Conservation (phyloP, 352 stramenopile genomes). For the Pythium rhizo-oryzae region DNA sequence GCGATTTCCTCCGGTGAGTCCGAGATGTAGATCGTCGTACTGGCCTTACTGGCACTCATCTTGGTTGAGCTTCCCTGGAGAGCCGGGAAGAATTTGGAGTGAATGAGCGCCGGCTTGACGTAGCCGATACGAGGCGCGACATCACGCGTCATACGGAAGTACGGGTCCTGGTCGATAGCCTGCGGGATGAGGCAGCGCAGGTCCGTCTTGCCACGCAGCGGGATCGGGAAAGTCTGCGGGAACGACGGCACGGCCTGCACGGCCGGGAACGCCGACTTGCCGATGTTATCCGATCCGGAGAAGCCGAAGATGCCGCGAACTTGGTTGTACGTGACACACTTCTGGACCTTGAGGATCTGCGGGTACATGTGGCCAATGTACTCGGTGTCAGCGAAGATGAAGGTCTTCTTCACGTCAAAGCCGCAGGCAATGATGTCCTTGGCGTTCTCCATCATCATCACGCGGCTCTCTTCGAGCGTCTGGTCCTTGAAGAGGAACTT, state of each 20-base stretch:
- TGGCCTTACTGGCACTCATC: conserved; percentile 97
- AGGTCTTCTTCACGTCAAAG: conserved; percentile 98
- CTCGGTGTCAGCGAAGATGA: conserved; percentile 99
- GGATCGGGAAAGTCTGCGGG: conserved; percentile 95
- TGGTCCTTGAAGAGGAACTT: conserved; percentile 99
- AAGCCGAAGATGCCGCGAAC: conserved; percentile 99
- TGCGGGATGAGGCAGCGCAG: conserved; percentile 99
- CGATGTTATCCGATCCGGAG: conserved; percentile 97
- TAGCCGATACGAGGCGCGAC: conserved; percentile 97
- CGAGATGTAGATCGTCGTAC: conserved; percentile 99
- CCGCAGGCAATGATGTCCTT: conserved; percentile 99
- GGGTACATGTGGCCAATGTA: conserved; percentile 99
- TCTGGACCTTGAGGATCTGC: conserved; percentile 99
- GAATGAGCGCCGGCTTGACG: conserved; percentile 97
- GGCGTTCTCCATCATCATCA: conserved; percentile 98
- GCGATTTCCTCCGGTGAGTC: conserved; percentile 97
- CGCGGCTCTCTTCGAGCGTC: conserved; percentile 85
- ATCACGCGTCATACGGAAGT: conserved; percentile 99
- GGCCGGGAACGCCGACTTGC: conserved; percentile 98
- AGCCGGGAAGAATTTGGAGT: conserved; percentile 99
- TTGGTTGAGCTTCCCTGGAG: conserved; percentile 97
- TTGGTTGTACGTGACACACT: conserved; percentile 97
- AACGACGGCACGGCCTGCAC: conserved; percentile 98
- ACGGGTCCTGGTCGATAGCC: conserved; percentile 99
- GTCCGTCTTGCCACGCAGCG: conserved; percentile 85